A percentile compares a stretch with the other conserved stretches of the same genome.
These are phyloP conservation scores for Lasiodiplodia sp. DNA, from an alignment of 2,329 filamentous ascomycete species.

Conservation along the genomic window DNA sequence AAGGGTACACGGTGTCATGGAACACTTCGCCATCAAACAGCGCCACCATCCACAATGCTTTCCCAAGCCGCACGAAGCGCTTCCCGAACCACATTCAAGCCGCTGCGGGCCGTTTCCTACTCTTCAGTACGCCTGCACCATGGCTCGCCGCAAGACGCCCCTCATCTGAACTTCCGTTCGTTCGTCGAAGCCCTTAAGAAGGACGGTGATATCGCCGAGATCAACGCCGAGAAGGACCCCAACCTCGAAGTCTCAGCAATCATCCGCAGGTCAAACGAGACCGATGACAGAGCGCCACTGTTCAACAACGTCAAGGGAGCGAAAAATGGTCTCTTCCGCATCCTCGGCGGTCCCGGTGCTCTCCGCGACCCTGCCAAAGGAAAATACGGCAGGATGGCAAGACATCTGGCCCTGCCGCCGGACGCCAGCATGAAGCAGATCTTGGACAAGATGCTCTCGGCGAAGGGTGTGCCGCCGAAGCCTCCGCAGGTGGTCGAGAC, in stretches of 20 bases:
- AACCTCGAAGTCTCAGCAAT: conserved; percentile 58
- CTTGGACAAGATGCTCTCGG: conserved; percentile 32
- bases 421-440: conserved; percentile 35
- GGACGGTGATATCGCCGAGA: conserved; percentile 56
- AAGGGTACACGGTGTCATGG: neutral
- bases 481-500: conserved; percentile 32
- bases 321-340: conserved; percentile 56
- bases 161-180: conserved; percentile 51
- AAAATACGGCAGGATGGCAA: conserved; percentile 52
- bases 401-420: conserved; percentile 52
- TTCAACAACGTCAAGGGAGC: conserved; percentile 61
- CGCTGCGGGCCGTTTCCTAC: neutral
- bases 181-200: conserved; percentile 54
- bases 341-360: conserved; percentile 55
- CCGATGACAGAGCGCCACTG: conserved; percentile 56
- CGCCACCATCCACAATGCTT: conserved; percentile 12
- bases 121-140: neutral
- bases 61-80: conserved; percentile 5
- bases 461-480: conserved; percentile 13
- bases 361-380: conserved; percentile 45
- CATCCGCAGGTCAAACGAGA: conserved; percentile 55
- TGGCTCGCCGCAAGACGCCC: conserved; percentile 35
- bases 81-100: neutral
- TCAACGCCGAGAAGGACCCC: conserved; percentile 53
- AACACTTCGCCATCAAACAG: neutral